Conservation (phyloP, 2,329 filamentous ascomycete species). For the Apiospora marii region DNA sequence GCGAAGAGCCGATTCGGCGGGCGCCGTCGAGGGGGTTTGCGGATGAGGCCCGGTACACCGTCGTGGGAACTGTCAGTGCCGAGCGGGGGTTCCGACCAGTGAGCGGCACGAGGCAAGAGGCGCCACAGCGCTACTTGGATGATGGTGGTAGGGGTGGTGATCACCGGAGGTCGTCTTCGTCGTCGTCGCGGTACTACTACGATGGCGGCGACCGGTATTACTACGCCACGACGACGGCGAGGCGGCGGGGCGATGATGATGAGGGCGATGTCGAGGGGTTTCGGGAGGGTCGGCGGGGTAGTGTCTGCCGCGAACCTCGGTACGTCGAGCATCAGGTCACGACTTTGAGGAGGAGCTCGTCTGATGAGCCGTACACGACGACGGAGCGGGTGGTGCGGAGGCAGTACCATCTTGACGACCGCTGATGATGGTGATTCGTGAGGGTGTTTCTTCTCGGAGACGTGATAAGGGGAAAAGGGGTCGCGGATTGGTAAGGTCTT, state of each 20-base stretch:
- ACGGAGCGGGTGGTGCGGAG: neutral
- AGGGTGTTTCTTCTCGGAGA: no score
- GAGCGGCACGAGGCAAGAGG: neutral
- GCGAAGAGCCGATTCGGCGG: neutral
- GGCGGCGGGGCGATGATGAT: neutral
- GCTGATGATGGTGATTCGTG: neutral
- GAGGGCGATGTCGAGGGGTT: neutral
- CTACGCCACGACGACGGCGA: neutral
- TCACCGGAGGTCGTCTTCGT: neutral
- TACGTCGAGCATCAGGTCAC: conserved; percentile 8
- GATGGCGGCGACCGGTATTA: neutral
- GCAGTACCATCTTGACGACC: neutral
- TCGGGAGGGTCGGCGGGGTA: neutral
- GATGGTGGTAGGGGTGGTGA: neutral
- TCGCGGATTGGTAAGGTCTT: neutral
- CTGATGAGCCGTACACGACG: neutral
- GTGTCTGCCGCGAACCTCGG: neutral
- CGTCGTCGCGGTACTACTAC: neutral
- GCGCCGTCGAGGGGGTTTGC: neutral
- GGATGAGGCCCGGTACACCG: neutral
- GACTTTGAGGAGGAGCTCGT: neutral
- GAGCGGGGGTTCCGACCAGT: neutral
- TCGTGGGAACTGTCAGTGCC: neutral
- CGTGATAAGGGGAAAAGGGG: neutral
- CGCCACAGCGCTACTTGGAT: neutral